These are phyloP conservation scores for Aspergillus pseudotamarii DNA, from an alignment of 2,329 filamentous ascomycete species.

Conservation along the genomic window DNA sequence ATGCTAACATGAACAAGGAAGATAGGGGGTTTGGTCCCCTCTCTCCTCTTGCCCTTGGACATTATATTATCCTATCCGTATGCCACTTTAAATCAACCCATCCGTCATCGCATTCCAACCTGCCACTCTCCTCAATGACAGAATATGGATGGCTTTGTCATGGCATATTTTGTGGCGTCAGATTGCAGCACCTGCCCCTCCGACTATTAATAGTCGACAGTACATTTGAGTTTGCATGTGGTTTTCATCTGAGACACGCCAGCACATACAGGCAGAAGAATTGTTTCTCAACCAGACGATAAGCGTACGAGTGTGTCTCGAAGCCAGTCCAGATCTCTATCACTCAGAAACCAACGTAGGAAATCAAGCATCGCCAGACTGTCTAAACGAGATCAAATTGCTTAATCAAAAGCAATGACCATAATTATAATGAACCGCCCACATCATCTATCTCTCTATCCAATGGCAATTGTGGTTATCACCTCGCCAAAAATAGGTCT, in stretches of 20 bases:
- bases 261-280: neutral
- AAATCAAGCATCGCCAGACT: neutral
- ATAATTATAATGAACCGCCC: neutral
- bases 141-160: neutral
- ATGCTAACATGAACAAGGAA: neutral
- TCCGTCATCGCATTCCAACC: neutral
- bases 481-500: constrained; percentile 1
- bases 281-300: neutral
- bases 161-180: neutral
- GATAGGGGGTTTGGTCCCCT: neutral
- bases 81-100: neutral
- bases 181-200: neutral
- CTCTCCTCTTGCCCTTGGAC: neutral
- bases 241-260: constrained; percentile 2
- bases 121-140: neutral
- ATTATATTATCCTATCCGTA: neutral
- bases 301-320: neutral
- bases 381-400: neutral
- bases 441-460: neutral
- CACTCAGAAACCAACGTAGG: neutral
- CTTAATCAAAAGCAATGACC: neutral
- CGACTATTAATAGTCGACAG: neutral
- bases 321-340: too few relatives aligned
- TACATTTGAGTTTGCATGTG: neutral
- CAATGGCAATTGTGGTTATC: neutral